Evolutionary conservation across 2,329 filamentous ascomycete genomes (phyloP), one percentile per base, ranked within the genome.

Genomic region (Aspergillus sojae): DNA sequence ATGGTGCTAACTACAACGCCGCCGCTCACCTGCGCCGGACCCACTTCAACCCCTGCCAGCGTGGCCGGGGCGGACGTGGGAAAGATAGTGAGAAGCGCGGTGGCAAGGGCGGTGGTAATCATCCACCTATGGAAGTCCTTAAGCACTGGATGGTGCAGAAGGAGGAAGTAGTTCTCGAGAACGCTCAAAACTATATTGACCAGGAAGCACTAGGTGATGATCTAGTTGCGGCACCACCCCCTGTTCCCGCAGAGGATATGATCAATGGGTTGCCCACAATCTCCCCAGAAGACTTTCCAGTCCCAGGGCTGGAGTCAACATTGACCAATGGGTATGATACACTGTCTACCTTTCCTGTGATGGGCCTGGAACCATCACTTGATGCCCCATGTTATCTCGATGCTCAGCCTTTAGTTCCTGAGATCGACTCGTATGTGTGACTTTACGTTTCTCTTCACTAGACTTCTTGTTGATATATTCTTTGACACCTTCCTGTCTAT

Each of bases 1-100:
- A 98, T 71, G 91, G 91, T 4, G 92, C 91, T 19, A 95, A 97
- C 80, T 97, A 98, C 80, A 98, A 98, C 72, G 94, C 94, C 0
- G 93, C 93, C 0, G 94, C 93, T 0, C 94, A 98, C 75, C 85
- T 98, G 10, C 87, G 94, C 48, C 89, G 94, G 57, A 90, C 91
- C 0, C 94, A 98, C 76, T 98, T 97, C 83, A 91, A 91, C 73
- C 89, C 86, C 1, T 84, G 85, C 68, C 85, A 86, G 74, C 81
- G 80, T 26, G 80, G 79, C 23, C 76, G 80, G n/a, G 79, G 85
- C 26, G 86, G 86, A 10, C 79, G 85, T 56, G 83, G 84, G 54
- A 86, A 86, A 72, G 83, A 85, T 62, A 85, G 84, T 65, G 84
- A 88, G 75, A 84, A 85, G 69, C 80, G 86, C 55, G 86, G 86